Percentiles rank a stretch among this genome's conserved stretches.
Conservation (phyloP, 2,329 filamentous ascomycete species). For the Tolypocladium tundrense region DNA sequence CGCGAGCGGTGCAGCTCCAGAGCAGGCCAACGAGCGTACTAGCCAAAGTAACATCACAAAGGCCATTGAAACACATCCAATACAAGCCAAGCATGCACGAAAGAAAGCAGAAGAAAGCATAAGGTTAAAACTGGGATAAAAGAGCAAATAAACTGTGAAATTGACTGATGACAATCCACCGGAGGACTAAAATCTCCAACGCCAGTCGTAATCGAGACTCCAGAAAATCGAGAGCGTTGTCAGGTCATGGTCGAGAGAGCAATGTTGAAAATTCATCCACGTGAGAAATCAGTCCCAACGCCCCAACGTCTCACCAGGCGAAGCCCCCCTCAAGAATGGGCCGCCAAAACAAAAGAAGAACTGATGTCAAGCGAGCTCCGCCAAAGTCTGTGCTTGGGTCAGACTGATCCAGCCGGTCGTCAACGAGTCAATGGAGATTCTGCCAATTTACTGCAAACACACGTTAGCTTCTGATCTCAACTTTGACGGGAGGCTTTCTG, state of each 20-base stretch:
- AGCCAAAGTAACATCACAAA: background rate
- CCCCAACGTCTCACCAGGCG: slow-evolving; percentile 15
- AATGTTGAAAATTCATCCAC: slow-evolving; percentile 13
- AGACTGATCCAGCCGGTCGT: slow-evolving; percentile 1
- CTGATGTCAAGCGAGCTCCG: slow-evolving; percentile 8
- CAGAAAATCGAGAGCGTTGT: slow-evolving; percentile 17
- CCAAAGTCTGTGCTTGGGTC: slow-evolving; percentile 3
- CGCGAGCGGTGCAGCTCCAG: background rate
- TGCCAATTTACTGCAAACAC: slow-evolving; percentile 7
- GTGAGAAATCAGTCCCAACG: slow-evolving; percentile 19
- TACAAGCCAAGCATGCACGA: slow-evolving; percentile 6
- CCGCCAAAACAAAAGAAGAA: slow-evolving; percentile 13
- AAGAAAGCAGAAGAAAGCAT: slow-evolving; percentile 12
- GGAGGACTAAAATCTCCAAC: slow-evolving; percentile 28
- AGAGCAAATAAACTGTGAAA: slow-evolving; percentile 21
- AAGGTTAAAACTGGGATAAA: slow-evolving; percentile 10
- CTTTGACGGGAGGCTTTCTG: background rate
- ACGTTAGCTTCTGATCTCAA: background rate
- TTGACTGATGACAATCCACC: slow-evolving; percentile 27
- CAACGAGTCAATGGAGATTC: background rate
- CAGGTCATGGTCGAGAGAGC: slow-evolving; percentile 17
- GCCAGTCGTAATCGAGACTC: slow-evolving; percentile 27
- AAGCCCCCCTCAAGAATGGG: slow-evolving; percentile 7
- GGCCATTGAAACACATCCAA: background rate
- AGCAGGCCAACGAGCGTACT: background rate